Evolutionary conservation across 805 yeast species (phyloP).

Genomic region (Myxozyma nipponensis): DNA sequence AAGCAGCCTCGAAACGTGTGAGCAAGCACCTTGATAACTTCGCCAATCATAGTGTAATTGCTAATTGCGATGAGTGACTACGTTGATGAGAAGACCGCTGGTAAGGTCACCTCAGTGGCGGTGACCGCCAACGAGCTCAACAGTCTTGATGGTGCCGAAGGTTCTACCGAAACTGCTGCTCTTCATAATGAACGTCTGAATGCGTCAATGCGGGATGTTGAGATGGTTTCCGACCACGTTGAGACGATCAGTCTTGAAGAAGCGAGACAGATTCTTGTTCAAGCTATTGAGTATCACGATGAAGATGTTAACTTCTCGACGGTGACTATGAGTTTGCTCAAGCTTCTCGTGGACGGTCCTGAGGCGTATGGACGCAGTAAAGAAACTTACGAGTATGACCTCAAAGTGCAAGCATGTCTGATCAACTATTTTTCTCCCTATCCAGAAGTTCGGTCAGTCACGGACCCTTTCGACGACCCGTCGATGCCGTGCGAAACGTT

Average conservation of each 20-base stretch:
- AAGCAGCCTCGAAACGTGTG: too few species aligned
- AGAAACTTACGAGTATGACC: constrained; percentile 12
- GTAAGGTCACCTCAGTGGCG: not conserved
- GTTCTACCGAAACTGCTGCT: not conserved
- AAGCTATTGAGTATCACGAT: constrained; percentile 40
- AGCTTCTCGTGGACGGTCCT: constrained; percentile 10
- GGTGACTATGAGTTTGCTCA: constrained; percentile 38
- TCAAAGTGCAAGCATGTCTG: constrained; percentile 16
- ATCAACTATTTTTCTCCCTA: constrained; percentile 42
- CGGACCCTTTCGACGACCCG: constrained; percentile 54
- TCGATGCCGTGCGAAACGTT: constrained; percentile 43
- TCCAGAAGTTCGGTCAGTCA: constrained; percentile 65
- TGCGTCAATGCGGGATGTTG: constrained; percentile 11
- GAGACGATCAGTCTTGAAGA: constrained; percentile 39
- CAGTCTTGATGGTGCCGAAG: not conserved
- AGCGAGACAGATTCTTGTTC: constrained; percentile 39
- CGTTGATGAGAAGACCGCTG: not conserved
- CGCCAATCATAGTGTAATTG: too few species aligned
- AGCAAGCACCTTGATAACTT: too few species aligned
- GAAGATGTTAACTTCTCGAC: constrained; percentile 47
- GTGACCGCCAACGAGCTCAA: not conserved
- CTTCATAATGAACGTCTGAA: not conserved
- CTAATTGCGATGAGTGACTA: not conserved
- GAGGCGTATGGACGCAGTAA: constrained; percentile 8
- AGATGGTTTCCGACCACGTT: constrained; percentile 44